These are phyloP conservation scores for Pholiota molesta DNA, from an alignment of 768 basidiomycete genomes.

Conservation along the genomic window DNA sequence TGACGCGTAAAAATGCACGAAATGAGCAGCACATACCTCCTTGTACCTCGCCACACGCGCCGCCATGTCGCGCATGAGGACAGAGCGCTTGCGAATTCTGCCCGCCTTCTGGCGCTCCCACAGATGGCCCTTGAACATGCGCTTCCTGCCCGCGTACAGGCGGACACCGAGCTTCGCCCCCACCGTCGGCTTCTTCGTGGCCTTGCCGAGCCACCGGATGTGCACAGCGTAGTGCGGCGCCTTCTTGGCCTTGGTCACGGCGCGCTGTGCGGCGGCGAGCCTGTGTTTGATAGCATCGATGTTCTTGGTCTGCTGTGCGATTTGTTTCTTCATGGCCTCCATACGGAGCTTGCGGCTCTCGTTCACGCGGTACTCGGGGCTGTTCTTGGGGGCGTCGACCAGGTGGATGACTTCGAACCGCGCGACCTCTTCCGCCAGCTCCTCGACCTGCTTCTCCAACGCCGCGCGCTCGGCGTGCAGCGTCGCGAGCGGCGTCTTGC, in stretches of 20 bases:
- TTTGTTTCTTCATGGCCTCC: conserved; percentile 1
- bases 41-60: conserved; percentile 69
- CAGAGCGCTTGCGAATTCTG: conserved; percentile 47
- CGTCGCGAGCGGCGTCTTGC: not conserved
- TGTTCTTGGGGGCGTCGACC: not conserved
- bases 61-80: conserved; percentile 72
- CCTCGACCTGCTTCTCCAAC: not conserved
- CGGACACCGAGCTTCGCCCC: conserved; percentile 62
- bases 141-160: conserved; percentile 75
- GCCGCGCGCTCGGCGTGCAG: not conserved
- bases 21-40: conserved; percentile 44
- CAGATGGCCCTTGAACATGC: conserved; percentile 94
- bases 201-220: conserved; percentile 49
- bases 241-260: not conserved
- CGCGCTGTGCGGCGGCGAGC: not conserved
- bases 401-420: conserved; percentile 1
- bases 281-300: not conserved
- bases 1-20: not conserved
- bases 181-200: conserved; percentile 38
- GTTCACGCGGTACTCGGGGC: not conserved
- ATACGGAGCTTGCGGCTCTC: not conserved
- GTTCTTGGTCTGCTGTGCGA: not conserved
- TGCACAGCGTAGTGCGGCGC: conserved; percentile 9
- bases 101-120: conserved; percentile 68
- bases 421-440: not conserved